These are phyloP conservation scores for Pachyrhizus erosus DNA, from an alignment of 306 rosid genomes.

Conservation along the genomic window DNA sequence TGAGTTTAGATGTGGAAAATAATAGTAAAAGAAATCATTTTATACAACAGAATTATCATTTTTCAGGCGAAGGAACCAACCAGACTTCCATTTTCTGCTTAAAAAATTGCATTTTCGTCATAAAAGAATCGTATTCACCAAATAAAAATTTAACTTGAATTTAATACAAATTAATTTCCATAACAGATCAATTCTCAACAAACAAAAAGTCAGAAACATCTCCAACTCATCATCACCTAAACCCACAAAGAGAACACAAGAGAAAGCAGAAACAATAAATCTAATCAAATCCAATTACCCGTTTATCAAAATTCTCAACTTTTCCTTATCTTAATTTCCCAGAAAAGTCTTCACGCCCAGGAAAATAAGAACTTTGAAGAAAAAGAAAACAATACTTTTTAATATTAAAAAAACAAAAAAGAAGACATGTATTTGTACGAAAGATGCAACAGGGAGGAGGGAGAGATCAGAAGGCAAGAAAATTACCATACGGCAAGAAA, in stretches of 20 bases:
- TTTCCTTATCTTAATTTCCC: constrained; percentile 39
- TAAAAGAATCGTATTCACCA: not conserved
- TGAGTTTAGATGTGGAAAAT: constrained; percentile 18
- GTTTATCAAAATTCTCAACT: constrained; percentile 30
- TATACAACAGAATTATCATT: constrained; percentile 20
- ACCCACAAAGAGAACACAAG: constrained; percentile 5
- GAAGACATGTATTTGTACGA: constrained; percentile 4
- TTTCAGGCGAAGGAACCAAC: constrained; percentile 29
- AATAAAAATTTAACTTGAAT: constrained; percentile 27
- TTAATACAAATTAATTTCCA: constrained; percentile 3
- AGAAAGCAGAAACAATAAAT: constrained; percentile 38
- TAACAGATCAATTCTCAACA: constrained; percentile 43
- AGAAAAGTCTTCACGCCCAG: constrained; percentile 37
- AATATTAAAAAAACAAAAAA: not conserved
- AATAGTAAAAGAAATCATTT: not conserved
- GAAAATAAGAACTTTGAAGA: constrained; percentile 37
- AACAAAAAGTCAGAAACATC: constrained; percentile 35
- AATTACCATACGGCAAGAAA: constrained; percentile 54
- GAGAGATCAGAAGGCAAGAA: constrained; percentile 38
- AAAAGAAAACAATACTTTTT: not conserved
- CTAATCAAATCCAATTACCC: constrained; percentile 37
- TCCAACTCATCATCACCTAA: constrained; percentile 10
- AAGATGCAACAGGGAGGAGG: constrained; percentile 28
- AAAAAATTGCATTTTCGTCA: constrained; percentile 36
- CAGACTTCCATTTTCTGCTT: not conserved